Evolutionary conservation across 164 flowering plant genomes (phyloP), one percentile per base, ranked within the genome.

Genomic region (Echeveria elegans): DNA sequence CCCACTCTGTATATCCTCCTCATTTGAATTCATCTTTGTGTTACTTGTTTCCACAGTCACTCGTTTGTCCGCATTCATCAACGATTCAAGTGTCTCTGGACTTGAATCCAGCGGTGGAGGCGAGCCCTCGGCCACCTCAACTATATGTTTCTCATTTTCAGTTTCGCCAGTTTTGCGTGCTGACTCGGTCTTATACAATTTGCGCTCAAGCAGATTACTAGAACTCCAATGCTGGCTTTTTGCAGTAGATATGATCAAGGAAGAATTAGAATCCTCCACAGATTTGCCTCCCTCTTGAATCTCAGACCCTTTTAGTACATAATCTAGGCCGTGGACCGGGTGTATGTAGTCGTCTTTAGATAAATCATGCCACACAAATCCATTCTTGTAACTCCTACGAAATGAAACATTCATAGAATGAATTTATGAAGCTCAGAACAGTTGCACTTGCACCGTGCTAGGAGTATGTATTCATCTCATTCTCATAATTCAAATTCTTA

Each of bases 361-460:
- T 40, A 90, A 83, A 74, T 93, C 96, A 36, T 89, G 94, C 98
- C 98, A 90, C 19, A 93, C 97, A 67, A 88, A 93, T 50, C 96
- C 97, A 48, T 82, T 93, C 69, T 80, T 93, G 80, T 87, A 90
- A 81, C 91, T 81, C 88, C 98, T 93, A 81, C 16, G 3, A 2
- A 5, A 28, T 5, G 8, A 16, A 11, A 43, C 16, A 5, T 43
- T n/a, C n/a, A 43, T 9, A 43, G 19, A 26, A 2, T 11, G 19
- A 56, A 28, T 34, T 34, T 3, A 34, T 28, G 19, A 11, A 56
- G 23, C 61, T 28, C 31, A 56, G 16, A 23, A 53, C 32, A 5
- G 7, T 26, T 56, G 59, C 59, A 23, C 28, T n/a, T n/a, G n/a
- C 47, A 43, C 15, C 5, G 18, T 7, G 16, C 15, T 16, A 16